A percentile compares a stretch with the other conserved stretches of the same genome.
Evolutionary conservation across 2,329 filamentous ascomycete genomes (phyloP).

Genomic region (Ascosphaera aggregata): DNA sequence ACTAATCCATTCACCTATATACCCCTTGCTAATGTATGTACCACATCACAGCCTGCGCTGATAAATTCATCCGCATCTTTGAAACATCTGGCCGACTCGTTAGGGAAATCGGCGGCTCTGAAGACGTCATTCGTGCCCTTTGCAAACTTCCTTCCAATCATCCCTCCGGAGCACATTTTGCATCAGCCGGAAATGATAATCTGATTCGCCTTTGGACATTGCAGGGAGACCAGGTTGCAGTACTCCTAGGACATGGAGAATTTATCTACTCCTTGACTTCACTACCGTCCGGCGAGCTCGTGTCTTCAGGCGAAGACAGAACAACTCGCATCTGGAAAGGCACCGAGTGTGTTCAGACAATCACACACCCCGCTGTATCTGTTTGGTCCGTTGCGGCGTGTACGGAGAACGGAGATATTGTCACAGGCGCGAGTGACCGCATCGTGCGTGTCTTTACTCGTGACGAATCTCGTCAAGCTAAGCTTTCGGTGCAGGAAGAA

Average conservation of each 20-base stretch:
- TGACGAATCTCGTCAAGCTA: constrained; percentile 43
- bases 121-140: constrained; percentile 71
- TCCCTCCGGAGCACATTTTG: constrained; percentile 70
- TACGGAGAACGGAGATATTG: constrained; percentile 64
- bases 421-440: constrained; percentile 78
- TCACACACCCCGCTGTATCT: constrained; percentile 89
- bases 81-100: constrained; percentile 39
- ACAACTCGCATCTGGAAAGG: constrained; percentile 77
- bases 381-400: constrained; percentile 87
- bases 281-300: constrained; percentile 63
- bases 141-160: constrained; percentile 56
- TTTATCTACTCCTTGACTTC: constrained; percentile 76
- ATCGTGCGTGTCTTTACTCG: constrained; percentile 67
- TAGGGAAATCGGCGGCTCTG: constrained; percentile 42
- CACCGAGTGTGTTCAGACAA: constrained; percentile 69
- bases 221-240: constrained; percentile 49
- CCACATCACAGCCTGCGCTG: constrained; percentile 42
- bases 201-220: constrained; percentile 72
- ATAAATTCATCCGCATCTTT: constrained; percentile 73
- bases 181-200: constrained; percentile 83
- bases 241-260: constrained; percentile 72
- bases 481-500: constrained; percentile 39
- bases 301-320: constrained; percentile 85
- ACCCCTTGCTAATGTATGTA: constrained; percentile 5
- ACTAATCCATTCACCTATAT: neutral